Percentiles rank a stretch among this genome's conserved stretches.
Conservation (phyloP, 2,329 filamentous ascomycete genomes). For the Neonectria magnoliae region DNA sequence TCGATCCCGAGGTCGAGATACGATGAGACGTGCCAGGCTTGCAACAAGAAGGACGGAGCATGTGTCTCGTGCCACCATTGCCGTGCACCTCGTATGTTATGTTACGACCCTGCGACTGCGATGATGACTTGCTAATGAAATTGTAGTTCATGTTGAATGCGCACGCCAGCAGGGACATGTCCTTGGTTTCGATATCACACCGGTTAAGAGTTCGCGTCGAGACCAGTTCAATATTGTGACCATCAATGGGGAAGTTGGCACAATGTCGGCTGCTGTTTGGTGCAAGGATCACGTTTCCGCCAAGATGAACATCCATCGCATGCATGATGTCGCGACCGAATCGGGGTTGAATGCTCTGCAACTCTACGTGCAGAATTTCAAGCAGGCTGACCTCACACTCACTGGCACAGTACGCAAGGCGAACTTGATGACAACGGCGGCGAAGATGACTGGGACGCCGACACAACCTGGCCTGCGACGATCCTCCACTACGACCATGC, state of each 20-base stretch:
- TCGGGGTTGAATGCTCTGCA: conserved; percentile 83
- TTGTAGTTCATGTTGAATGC: conserved; percentile 85
- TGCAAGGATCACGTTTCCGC: conserved; percentile 86
- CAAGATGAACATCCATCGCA: conserved; percentile 78
- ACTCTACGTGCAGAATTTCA: conserved; percentile 87
- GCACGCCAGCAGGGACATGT: conserved; percentile 84
- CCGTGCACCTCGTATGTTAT: conserved; percentile 60
- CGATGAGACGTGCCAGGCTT: conserved; percentile 83
- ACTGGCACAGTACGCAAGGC: conserved; percentile 95
- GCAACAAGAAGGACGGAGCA: conserved; percentile 78
- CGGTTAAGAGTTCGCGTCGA: conserved; percentile 87
- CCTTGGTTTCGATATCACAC: conserved; percentile 89
- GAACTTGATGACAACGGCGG: conserved; percentile 75
- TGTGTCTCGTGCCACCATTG: conserved; percentile 86
- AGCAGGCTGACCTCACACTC: conserved; percentile 89
- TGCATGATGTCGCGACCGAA: conserved; percentile 79
- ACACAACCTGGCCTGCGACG: conserved; percentile 57
- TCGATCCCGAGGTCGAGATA: conserved; percentile 79
- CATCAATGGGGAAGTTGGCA: conserved; percentile 81
- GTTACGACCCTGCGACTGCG: conserved; percentile 31
- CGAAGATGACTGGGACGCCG: conserved; percentile 60
- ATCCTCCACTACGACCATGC: conserved; percentile 62
- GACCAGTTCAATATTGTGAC: conserved; percentile 84
- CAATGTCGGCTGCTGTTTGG: conserved; percentile 88
- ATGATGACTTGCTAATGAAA: conserved; percentile 21